Evolutionary conservation across 192 early-diverging fungal genomes (phyloP).

Genomic region (Podila minutissima): DNA sequence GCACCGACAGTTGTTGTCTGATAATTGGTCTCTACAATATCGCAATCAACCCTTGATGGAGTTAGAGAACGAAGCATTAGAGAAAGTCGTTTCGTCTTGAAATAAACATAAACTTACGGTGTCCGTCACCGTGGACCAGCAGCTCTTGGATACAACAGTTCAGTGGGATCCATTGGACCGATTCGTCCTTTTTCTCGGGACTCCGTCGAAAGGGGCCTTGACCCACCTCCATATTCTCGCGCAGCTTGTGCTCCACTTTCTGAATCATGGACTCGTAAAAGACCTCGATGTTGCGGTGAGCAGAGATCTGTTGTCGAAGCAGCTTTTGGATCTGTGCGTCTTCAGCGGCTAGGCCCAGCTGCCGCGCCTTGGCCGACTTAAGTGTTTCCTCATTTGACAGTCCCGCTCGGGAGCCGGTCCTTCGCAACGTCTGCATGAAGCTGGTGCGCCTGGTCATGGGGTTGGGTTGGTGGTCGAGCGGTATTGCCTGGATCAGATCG

Average conservation of each 20-base stretch:
- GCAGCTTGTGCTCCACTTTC: slow-evolving; percentile 35
- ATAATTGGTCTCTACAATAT: slow-evolving; percentile 27
- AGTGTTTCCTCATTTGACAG: neutral
- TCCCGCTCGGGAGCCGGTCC: slow-evolving; percentile 1
- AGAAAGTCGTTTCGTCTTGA: neutral
- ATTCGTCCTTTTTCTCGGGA: slow-evolving; percentile 43
- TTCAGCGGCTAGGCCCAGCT: slow-evolving; percentile 21
- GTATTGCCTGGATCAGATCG: slow-evolving; percentile 41
- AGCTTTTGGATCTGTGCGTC: slow-evolving; percentile 42
- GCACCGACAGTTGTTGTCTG: slow-evolving; percentile 40
- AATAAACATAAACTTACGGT: slow-evolving; percentile 12
- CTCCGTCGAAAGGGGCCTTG: slow-evolving; percentile 43
- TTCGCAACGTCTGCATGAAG: slow-evolving; percentile 31
- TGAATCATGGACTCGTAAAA: slow-evolving; percentile 31
- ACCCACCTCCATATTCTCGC: slow-evolving; percentile 34
- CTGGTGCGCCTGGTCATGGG: slow-evolving; percentile 38
- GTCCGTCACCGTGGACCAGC: slow-evolving; percentile 34
- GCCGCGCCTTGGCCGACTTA: slow-evolving; percentile 22
- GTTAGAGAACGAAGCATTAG: neutral
- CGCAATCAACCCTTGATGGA: neutral
- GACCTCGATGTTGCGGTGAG: slow-evolving; percentile 35
- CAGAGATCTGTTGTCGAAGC: slow-evolving; percentile 36
- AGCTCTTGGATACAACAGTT: slow-evolving; percentile 47
- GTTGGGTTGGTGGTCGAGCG: slow-evolving; percentile 40
- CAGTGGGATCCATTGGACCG: slow-evolving; percentile 36